Evolutionary conservation across 1,284 basidiomycete species (phyloP), one percentile per base, ranked within the genome.

Genomic region (Moesziomyces globuligerus): DNA sequence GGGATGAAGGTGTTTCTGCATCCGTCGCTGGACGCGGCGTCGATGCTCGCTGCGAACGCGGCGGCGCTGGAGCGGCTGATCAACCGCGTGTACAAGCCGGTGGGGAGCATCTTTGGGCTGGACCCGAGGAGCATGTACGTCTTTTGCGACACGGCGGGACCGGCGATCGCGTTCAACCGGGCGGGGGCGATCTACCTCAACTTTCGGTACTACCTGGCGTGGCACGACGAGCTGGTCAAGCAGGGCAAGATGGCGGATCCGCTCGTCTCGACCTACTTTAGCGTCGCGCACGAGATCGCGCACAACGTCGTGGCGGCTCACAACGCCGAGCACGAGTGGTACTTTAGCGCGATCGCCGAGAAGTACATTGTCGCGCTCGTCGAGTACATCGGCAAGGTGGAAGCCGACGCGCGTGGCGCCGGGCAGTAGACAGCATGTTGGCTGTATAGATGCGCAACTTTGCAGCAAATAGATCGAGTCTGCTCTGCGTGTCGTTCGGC

Each of bases 81-180:
- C 44, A 61, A 68, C 15, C 66, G 61, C 5, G 71, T 84, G 8
- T 76, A 83, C 38, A 75, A 71, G 28, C 83, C 83, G 1, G 66
- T 83, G 34, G 80, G 75, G 11, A 60, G 72, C 28, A 78, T 85
- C 7, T 85, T 84, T 55, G 76, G 79, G 18, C 51, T 85, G 13
- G 81, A 83, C 51, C 85, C 88, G 17, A 85, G 87, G 0, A 90
- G 90, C 53, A 78, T 98, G 67, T 91, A 94, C 75, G 87, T 98
- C 3, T 98, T 97, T 81, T 90, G 89, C 83, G 94, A 98, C 78
- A 80, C 86, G 10, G 84, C 85, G 7, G 94, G 94, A 1, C 90
- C 89, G 1, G 84, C 90, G 18, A 96, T 98, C 61, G 95, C 94
- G 0, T 98, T 98, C 86, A 98, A 98, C 82, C 86, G 93, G 26